Evolutionary conservation across 257 asterid genomes (phyloP).

Genomic region (Solanum lycopersicoides): DNA sequence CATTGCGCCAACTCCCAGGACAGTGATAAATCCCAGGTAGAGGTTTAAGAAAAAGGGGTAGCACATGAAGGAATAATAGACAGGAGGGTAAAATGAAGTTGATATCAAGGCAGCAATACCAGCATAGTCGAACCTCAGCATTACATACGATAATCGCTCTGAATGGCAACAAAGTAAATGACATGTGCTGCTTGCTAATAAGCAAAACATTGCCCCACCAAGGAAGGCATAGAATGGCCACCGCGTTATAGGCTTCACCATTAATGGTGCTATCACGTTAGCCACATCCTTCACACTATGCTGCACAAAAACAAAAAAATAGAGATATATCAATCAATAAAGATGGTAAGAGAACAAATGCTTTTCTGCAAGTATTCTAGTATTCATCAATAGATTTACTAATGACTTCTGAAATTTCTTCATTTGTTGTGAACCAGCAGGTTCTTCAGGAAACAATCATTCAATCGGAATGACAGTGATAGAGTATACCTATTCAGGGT

Average conservation of each 20-base stretch:
- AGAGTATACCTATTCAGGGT: background rate
- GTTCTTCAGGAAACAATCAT: background rate
- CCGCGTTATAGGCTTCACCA: conserved; percentile 70
- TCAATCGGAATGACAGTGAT: background rate
- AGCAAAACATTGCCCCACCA: conserved; percentile 98
- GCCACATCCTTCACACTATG: conserved; percentile 57
- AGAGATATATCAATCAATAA: background rate
- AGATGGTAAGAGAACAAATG: background rate
- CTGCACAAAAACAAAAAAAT: conserved; percentile 26
- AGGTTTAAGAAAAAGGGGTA: conserved; percentile 69
- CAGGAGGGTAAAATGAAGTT: conserved; percentile 87
- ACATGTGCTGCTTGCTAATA: conserved; percentile 80
- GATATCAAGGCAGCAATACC: conserved; percentile 91
- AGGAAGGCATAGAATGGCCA: conserved; percentile 95
- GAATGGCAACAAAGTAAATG: conserved; percentile 91
- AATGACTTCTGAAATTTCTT: background rate
- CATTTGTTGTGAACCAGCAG: background rate
- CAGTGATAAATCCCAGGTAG: conserved; percentile 79
- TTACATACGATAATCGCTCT: conserved; percentile 59
- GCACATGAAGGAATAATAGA: conserved; percentile 95
- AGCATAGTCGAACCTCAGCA: conserved; percentile 90
- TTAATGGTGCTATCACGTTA: conserved; percentile 60
- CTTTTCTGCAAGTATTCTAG: background rate
- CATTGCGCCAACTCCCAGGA: conserved; percentile 65
- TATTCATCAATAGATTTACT: background rate